Evolutionary conservation across 2,329 filamentous ascomycete genomes (phyloP).

Genomic region (Talaromyces sp.): DNA sequence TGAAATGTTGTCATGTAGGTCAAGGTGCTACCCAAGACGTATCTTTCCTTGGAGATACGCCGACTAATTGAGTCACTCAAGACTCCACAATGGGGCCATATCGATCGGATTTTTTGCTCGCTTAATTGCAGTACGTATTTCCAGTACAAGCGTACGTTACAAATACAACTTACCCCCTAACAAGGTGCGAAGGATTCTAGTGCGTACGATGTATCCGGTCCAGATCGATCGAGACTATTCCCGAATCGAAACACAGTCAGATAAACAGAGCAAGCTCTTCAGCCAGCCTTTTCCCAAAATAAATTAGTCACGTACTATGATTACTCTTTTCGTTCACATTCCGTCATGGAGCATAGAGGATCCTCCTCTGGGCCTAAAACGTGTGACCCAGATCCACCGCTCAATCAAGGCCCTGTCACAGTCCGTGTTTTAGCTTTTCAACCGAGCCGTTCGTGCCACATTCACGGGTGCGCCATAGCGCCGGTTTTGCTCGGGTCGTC

Average conservation of each 20-base stretch:
- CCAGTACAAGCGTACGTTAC: not conserved
- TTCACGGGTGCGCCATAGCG: not conserved
- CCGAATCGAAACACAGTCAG: not conserved
- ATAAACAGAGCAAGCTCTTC: not conserved
- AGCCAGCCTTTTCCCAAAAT: conserved; percentile 14
- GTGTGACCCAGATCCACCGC: not conserved
- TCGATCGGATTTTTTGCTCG: conserved; percentile 4
- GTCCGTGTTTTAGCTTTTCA: conserved; percentile 5
- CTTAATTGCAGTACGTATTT: not conserved
- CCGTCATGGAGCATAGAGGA: not conserved
- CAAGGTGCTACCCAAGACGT: conserved; percentile 7
- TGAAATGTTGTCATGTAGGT: conserved; percentile 2
- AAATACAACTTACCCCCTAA: not conserved
- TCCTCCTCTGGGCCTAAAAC: not conserved
- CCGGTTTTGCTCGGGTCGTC: conserved; percentile 10
- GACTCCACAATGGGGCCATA: conserved; percentile 1
- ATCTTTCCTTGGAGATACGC: not conserved
- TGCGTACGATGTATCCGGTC: not conserved
- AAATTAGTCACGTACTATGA: not conserved
- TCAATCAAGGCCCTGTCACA: not conserved
- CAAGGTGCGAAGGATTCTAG: not conserved
- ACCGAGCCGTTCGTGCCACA: conserved; percentile 13
- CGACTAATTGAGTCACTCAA: not conserved
- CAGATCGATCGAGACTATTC: conserved; percentile 4
- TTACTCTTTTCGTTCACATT: not conserved